Conservation (phyloP, 768 basidiomycete genomes). For the Lactifluus hygrophoroides region DNA sequence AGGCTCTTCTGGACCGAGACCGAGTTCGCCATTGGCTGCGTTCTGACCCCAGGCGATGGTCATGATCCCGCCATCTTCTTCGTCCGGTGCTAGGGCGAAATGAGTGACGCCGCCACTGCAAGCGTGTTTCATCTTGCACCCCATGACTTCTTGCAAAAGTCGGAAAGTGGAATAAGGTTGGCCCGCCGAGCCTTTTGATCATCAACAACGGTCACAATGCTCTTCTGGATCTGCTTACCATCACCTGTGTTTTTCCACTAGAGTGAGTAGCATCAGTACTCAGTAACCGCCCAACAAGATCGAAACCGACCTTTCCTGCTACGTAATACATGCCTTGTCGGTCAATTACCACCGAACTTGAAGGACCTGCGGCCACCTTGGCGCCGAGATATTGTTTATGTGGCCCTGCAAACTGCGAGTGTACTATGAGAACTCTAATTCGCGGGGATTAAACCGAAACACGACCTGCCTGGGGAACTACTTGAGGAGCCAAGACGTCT, state of each 20-base stretch:
- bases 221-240: constrained; percentile 36
- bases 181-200: constrained; percentile 67
- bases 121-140: constrained; percentile 64
- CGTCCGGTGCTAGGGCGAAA: constrained; percentile 69
- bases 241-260: constrained; percentile 96
- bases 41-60: constrained; percentile 83
- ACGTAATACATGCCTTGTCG: constrained; percentile 81
- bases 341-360: constrained; percentile 79
- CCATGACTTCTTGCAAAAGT: constrained; percentile 82
- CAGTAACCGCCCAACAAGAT: not conserved
- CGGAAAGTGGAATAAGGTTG: constrained; percentile 86
- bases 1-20: constrained; percentile 67
- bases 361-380: constrained; percentile 67
- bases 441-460: not conserved
- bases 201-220: constrained; percentile 1
- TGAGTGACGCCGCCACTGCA: constrained; percentile 85
- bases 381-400: constrained; percentile 54
- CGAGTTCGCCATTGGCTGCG: constrained; percentile 83
- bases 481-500: constrained; percentile 69
- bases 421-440: not conserved
- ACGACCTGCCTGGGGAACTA: constrained; percentile 62
- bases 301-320: constrained; percentile 56
- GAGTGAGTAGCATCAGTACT: constrained; percentile 1
- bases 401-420: constrained; percentile 61
- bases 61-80: constrained; percentile 59